phyloP scores from a whole-genome alignment of 495 filamentous ascomycete genomes.

The Achaetomiella virescens region DNA sequence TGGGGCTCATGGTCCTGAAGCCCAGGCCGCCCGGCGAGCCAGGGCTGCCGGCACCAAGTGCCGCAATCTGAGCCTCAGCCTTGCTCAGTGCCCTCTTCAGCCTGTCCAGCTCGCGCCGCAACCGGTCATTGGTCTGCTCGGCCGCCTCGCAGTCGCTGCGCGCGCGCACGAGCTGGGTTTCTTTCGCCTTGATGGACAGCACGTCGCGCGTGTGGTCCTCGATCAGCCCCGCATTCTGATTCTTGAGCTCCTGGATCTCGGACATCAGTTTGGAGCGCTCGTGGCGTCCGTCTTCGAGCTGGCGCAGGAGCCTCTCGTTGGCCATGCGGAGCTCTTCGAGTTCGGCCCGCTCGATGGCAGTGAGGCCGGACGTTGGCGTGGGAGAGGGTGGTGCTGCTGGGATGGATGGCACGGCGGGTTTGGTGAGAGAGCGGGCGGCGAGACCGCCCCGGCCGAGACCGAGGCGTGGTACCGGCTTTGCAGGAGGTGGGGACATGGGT shows the following conservation, averaged over 20 bases:
- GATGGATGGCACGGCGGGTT: conserved; percentile 48
- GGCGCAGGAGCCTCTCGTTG: conserved; percentile 66
- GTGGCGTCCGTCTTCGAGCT: conserved; percentile 66
- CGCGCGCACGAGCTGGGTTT: conserved; percentile 90
- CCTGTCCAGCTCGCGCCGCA: conserved; percentile 84
- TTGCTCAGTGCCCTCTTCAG: conserved; percentile 69
- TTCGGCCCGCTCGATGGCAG: conserved; percentile 75
- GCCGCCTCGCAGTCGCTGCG: conserved; percentile 83
- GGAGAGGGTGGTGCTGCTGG: conserved; percentile 40
- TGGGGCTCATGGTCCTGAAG: conserved; percentile 37
- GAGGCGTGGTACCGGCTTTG: conserved; percentile 48
- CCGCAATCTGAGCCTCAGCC: conserved; percentile 43
- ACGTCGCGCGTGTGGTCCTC: conserved; percentile 96
- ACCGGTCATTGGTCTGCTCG: conserved; percentile 72
- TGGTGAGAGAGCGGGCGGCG: conserved; percentile 80
- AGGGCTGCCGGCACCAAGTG: conserved; percentile 36
- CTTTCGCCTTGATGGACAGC: conserved; percentile 93
- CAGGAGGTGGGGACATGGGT: conserved; percentile 41
- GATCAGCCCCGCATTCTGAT: conserved; percentile 92
- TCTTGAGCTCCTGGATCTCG: conserved; percentile 81
- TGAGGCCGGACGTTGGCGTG: conserved; percentile 51
- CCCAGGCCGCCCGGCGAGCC: conserved; percentile 24
- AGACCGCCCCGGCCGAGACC: conserved; percentile 72
- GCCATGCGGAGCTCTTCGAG: conserved; percentile 80
- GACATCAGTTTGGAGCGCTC: conserved; percentile 69